Evolutionary conservation across 495 filamentous ascomycete genomes (phyloP), one percentile per base, ranked within the genome.

Genomic region (Delitschia confertaspora): DNA sequence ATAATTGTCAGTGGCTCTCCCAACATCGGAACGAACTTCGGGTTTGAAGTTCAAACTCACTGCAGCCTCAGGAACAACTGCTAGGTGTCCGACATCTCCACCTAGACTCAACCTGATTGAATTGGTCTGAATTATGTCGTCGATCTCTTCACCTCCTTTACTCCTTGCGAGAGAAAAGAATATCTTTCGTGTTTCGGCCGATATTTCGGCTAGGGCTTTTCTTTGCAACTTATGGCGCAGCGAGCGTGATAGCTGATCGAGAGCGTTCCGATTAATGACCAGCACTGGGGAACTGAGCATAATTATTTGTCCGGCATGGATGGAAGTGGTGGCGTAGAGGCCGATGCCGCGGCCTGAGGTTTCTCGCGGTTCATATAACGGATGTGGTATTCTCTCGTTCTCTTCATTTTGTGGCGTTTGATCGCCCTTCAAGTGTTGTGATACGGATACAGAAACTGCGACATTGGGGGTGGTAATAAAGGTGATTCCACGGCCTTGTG

Each of bases 51-150:
- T 9, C 20, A 30, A 5, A 45, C 49, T 33, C 35, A 48, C 49
- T 16, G 51, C 45, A 19, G 45, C 45, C 23, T 54, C 51, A n/a
- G 51, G 51, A 10, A 54, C 35, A 26, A 54, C 30, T 1, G 18
- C 44, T 10, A 54, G 33, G 37, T 54, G 45, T 10, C 25, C 20
- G 20, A 39, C 41, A 39, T 36, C 45, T 24, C 22, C 38, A 29
- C 26, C 26, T 8, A 49, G 7, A 10, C 32, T 39, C 34, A 41
- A 19, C 10, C 51, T 21, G 14, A 54, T 39, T 3, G 26, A 17
- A 42, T 54, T 54, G 4, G 45, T 47, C 33, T 44, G 20, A 10
- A 54, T 13, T 1, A 54, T 26, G 36, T 54, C 51, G 11, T 44
- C 35, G 10, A 47, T 18, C 9, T 25, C 33, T 27, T 37, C 16